Conservation (phyloP, 805 yeast genomes). For the Komagataella ulmi region DNA sequence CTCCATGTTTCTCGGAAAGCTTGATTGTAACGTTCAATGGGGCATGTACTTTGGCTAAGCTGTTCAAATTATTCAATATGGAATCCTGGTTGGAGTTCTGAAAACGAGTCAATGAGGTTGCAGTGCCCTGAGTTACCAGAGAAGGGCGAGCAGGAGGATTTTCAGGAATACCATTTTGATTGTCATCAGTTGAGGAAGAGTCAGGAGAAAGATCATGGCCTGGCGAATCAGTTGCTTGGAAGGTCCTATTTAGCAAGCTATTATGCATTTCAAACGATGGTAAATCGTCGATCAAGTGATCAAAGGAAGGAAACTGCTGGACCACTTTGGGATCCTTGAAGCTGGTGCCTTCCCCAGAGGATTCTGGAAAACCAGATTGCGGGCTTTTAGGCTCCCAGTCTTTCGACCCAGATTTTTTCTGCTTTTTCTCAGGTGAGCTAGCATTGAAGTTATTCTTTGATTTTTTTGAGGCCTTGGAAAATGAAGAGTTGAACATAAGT, state of each 20-base stretch:
- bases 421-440: background rate
- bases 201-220: background rate
- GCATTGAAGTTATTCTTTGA: background rate
- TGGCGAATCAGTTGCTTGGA: constrained; percentile 5
- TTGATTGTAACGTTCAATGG: background rate
- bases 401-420: background rate
- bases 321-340: background rate
- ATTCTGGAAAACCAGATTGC: background rate
- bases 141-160: background rate
- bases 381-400: background rate
- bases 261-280: constrained; percentile 64
- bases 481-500: background rate
- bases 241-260: constrained; percentile 13
- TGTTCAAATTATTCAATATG: background rate
- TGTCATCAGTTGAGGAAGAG: background rate
- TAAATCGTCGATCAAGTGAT: constrained; percentile 31
- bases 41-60: background rate
- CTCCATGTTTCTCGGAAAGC: background rate
- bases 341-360: background rate
- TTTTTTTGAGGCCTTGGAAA: background rate
- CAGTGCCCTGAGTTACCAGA: background rate
- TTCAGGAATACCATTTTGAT: background rate
- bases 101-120: background rate
- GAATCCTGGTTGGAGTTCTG: background rate
- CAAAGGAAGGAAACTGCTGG: background rate